These are phyloP conservation scores for Porphyridium purpureum DNA, from an alignment of 23 red algal species.

Conservation along the genomic window DNA sequence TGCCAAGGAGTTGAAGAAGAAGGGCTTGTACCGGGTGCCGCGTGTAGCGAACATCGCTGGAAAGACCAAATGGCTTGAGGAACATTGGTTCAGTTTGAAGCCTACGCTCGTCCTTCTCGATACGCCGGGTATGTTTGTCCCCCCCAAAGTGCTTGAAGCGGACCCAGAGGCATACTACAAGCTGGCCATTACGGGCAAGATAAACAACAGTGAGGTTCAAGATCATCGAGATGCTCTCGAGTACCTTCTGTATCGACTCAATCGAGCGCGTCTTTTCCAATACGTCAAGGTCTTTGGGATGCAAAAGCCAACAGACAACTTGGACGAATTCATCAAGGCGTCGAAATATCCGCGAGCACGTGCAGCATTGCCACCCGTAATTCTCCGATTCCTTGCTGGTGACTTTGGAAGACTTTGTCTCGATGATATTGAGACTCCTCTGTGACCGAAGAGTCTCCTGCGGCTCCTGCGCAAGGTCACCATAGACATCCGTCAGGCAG, in stretches of 20 bases:
- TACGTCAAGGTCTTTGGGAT: background rate
- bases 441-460: too few species aligned
- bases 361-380: too few species aligned
- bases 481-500: too few species aligned
- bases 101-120: background rate
- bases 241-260: background rate
- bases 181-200: background rate
- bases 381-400: background rate
- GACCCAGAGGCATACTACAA: background rate
- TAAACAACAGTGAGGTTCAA: too few species aligned
- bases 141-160: background rate
- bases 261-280: background rate
- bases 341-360: too few species aligned
- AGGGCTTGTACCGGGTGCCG: background rate
- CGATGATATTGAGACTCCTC: background rate
- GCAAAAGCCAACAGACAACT: background rate
- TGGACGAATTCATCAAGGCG: too few species aligned
- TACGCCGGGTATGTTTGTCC: background rate
- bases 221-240: background rate
- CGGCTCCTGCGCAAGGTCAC: too few species aligned
- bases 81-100: background rate
- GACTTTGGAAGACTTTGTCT: background rate
- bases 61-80: background rate
- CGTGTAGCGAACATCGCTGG: background rate
- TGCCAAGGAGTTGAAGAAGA: background rate